Evolutionary conservation across 768 basidiomycete species (phyloP), one percentile per base, ranked within the genome.

Genomic region (Chalciporus piperatus): DNA sequence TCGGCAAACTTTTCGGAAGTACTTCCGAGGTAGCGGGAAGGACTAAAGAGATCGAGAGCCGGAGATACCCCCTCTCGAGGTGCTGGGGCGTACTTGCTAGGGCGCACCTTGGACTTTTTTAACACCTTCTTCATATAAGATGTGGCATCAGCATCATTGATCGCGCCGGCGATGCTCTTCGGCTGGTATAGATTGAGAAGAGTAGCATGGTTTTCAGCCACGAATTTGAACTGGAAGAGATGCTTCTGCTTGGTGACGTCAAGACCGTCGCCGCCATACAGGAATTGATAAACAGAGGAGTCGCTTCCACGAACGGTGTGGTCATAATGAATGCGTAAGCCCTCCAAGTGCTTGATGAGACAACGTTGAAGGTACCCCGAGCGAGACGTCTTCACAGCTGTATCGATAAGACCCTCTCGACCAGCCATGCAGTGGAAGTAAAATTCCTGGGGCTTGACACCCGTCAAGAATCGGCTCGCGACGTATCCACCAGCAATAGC

Each of bases 371-470:
- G 81, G 70, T 99, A 99, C 17, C 97, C 97, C 4, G 97, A 98
- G 48, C 97, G 93, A 56, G 89, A 92, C 4, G 97, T 99, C 75
- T 99, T 99, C 68, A 99, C 96, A 33, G 97, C 97, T 6, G 97
- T 99, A 65, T 99, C 97, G 63, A 99, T 99, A 35, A 99, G 80
- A 64, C 97, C 97, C 75, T 99, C 97, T 60, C 97, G 84, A 47
- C 97, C 97, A 51, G 97, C 97, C 97, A 99, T 99, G 67, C 97
- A 98, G 73, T 99, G 97, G 79, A 99, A 99, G 75, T 97, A 99
- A 73, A 98, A 99, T 69, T 99, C 97, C 67, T 99, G 97, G 0
- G 97, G 97, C 60, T 89, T 91, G 68, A 99, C 85, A 48, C 97
- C 97, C 7, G 97, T 98, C 76, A 99, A 81, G 80, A 99, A 99